Conservation (phyloP, 2,329 filamentous ascomycete genomes). For the Fusarium torreyae region DNA sequence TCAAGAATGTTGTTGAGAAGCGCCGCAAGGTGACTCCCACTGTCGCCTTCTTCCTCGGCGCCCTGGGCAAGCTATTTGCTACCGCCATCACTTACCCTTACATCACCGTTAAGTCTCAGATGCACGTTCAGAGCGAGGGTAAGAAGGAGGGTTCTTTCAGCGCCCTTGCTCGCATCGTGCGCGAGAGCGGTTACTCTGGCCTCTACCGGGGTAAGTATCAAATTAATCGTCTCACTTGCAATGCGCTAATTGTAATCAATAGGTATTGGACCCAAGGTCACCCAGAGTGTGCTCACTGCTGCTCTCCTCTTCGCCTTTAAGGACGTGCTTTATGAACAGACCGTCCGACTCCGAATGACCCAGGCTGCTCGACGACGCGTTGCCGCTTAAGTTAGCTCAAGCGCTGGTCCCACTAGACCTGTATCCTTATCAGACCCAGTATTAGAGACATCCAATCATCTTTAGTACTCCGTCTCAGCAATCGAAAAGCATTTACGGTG, state of each 20-base stretch:
- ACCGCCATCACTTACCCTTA: constrained; percentile 97
- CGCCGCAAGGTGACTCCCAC: constrained; percentile 82
- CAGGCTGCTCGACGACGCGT: constrained; percentile 59
- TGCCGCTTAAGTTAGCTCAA: constrained; percentile 49
- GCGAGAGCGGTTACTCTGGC: constrained; percentile 91
- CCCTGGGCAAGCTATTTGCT: constrained; percentile 93
- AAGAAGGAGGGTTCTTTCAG: constrained; percentile 85
- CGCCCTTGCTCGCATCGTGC: constrained; percentile 83
- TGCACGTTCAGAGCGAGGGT: constrained; percentile 89
- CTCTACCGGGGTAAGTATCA: constrained; percentile 85
- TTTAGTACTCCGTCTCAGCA: constrained; percentile 18
- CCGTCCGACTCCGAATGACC: constrained; percentile 73
- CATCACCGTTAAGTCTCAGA: constrained; percentile 98
- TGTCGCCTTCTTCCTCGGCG: constrained; percentile 91
- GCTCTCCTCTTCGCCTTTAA: constrained; percentile 99
- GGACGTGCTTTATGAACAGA: constrained; percentile 92
- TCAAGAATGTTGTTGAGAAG: constrained; percentile 91
- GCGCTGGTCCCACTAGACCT: constrained; percentile 8
- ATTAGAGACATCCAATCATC: constrained; percentile 16
- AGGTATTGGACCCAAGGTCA: constrained; percentile 97
- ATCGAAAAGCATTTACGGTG: constrained; percentile 34
- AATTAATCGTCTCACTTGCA: neutral
- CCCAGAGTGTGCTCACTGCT: constrained; percentile 95
- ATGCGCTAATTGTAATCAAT: constrained; percentile 32
- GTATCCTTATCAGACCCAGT: constrained; percentile 22